A percentile compares a stretch with the other conserved stretches of the same genome.
phyloP scores from a whole-genome alignment of 129 eudicot species.

The Helianthus tuberosus region DNA sequence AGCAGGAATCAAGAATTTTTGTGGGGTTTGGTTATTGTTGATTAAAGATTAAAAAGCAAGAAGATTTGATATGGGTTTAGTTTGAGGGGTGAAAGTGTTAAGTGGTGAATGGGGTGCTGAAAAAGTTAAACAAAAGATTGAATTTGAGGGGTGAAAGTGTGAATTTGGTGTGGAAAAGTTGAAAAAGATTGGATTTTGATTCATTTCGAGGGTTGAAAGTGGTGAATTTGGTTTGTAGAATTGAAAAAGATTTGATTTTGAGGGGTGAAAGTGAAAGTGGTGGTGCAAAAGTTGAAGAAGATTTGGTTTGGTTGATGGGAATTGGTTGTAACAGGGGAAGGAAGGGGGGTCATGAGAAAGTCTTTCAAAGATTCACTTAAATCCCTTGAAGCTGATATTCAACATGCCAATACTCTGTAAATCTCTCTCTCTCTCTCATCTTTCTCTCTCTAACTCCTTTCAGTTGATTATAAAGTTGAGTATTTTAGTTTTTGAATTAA shows the following conservation, averaged over 20 bases:
- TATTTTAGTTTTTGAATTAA: neutral
- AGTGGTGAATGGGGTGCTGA: neutral
- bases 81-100: neutral
- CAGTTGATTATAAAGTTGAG: too few species aligned
- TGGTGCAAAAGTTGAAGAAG: slow-evolving; percentile 3
- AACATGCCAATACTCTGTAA: slow-evolving; percentile 87
- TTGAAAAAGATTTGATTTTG: neutral
- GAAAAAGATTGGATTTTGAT: too few species aligned
- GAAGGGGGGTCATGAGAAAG: slow-evolving; percentile 53
- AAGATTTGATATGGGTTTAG: too few species aligned
- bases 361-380: slow-evolving; percentile 82
- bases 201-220: too few species aligned
- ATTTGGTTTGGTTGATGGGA: slow-evolving; percentile 55
- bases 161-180: too few species aligned
- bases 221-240: too few species aligned
- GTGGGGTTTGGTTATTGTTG: neutral
- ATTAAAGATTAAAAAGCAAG: too few species aligned
- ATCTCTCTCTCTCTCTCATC: slow-evolving; percentile 5
- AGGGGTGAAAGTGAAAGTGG: neutral
- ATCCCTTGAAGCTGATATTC: slow-evolving; percentile 95
- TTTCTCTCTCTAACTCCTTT: neutral
- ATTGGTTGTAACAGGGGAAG: slow-evolving; percentile 29
- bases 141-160: too few species aligned
- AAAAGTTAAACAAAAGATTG: too few species aligned
- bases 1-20: slow-evolving; percentile 15